A percentile compares a stretch with the other conserved stretches of the same genome.
Evolutionary conservation across 495 filamentous ascomycete species (phyloP).

Genomic region (Neurospora discreta): DNA sequence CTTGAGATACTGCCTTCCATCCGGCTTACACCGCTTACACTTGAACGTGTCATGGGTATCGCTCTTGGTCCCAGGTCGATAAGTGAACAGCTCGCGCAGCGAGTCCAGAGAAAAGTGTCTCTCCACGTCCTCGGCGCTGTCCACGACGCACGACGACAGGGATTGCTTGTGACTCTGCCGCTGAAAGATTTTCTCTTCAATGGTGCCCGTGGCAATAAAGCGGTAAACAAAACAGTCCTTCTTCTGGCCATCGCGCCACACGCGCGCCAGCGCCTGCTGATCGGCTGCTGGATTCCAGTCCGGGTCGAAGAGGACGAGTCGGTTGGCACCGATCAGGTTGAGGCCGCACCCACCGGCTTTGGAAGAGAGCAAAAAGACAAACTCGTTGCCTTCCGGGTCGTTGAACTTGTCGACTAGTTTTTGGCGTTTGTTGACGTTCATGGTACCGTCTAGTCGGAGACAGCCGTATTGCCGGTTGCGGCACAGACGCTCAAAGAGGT

Average conservation of each 20-base stretch:
- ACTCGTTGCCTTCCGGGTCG: constrained; percentile 80
- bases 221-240: constrained; percentile 99
- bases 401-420: constrained; percentile 99
- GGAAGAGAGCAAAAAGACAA: constrained; percentile 89
- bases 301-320: constrained; percentile 92
- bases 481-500: constrained; percentile 89
- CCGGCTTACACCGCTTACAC: constrained; percentile 86
- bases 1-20: constrained; percentile 77
- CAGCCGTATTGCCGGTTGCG: constrained; percentile 72
- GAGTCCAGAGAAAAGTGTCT: constrained; percentile 87
- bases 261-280: constrained; percentile 92
- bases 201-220: constrained; percentile 94
- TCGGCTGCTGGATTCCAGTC: constrained; percentile 99
- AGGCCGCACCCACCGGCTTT: constrained; percentile 96
- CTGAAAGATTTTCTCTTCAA: constrained; percentile 99
- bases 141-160: constrained; percentile 93
- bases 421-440: constrained; percentile 93
- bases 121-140: constrained; percentile 93
- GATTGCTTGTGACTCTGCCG: constrained; percentile 97
- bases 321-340: constrained; percentile 94
- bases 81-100: constrained; percentile 87
- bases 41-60: constrained; percentile 99
- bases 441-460: constrained; percentile 85
- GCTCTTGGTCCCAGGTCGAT: constrained; percentile 67
- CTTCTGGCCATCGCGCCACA: constrained; percentile 98